phyloP scores from a whole-genome alignment of 306 rosid species.

The Abrus precatorius region DNA sequence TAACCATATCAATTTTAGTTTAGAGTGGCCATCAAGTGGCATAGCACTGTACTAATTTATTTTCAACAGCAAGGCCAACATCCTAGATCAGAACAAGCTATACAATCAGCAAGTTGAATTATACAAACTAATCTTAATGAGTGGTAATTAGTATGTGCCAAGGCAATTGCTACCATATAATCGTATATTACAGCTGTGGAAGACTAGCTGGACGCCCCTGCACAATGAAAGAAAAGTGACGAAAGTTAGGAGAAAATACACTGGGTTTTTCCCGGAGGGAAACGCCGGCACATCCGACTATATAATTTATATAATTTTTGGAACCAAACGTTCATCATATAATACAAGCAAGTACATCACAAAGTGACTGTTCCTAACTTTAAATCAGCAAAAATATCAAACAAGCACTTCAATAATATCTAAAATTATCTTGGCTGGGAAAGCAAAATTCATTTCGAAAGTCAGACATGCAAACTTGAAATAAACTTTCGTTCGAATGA shows the following conservation, averaged over 20 bases:
- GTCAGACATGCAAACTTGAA: slow-evolving; percentile 20
- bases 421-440: slow-evolving; percentile 5
- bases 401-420: slow-evolving; percentile 18
- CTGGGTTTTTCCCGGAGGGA: neutral
- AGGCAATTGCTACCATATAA: slow-evolving; percentile 31
- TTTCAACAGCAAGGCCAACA: slow-evolving; percentile 15
- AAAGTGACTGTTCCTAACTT: slow-evolving; percentile 7
- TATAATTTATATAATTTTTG: neutral
- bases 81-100: slow-evolving; percentile 6
- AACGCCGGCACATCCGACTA: neutral
- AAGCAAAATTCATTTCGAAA: slow-evolving; percentile 32
- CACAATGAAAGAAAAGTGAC: slow-evolving; percentile 43
- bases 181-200: slow-evolving; percentile 6
- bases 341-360: neutral
- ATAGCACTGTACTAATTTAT: slow-evolving; percentile 11
- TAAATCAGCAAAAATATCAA: slow-evolving; percentile 16
- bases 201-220: slow-evolving; percentile 65
- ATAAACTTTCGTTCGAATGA: neutral
- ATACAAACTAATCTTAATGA: slow-evolving; percentile 29
- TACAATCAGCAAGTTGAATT: slow-evolving; percentile 45
- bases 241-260: slow-evolving; percentile 28
- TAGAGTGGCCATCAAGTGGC: neutral
- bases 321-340: neutral
- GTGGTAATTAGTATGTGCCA: slow-evolving; percentile 9
- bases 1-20: neutral